Base-by-base conservation (phyloP, 352 stramenopile species). In the Globisporangium sylvaticum region DNA sequence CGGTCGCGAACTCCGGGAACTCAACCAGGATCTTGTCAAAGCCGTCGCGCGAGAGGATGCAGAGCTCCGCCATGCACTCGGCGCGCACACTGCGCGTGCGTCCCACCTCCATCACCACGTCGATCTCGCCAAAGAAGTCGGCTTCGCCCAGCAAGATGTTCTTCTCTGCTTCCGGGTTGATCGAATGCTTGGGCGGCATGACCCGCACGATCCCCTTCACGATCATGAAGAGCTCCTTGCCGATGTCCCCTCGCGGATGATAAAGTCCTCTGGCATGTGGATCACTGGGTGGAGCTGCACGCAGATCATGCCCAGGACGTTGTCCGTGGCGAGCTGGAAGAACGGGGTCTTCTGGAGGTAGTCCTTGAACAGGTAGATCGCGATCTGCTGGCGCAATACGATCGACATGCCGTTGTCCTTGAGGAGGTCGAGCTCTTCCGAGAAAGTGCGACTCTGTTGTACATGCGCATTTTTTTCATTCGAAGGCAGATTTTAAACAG, bases 1-100 rank as follows among this genome's bases (percentile, higher is more conserved):
- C 77, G 5, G 65, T 87, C 8, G 80, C 84, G 50, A 92, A 92
- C 66, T 89, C 81, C 1, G 84, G 80, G 58, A 88, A 89, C 62
- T 90, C 81, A 24, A 79, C 80, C 24, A 89, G 62, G 52, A 92
- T 89, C 62, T 89, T 88, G 52, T 89, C 75, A 70, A 89, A 89
- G 2, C 78, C 80, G 32, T 88, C 77, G 56, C 75, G 74, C n/a
- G 74, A 75, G 2, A 89, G 62, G 55, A 89, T 83, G 56, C 80
- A 89, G 15, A 91, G 76, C 67, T 91, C 83, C 0, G 79, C 77
- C 70, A 91, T 84, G 42, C 79, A 86, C 64, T 87, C 79, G n/a
- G 83, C 76, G 34, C 79, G 78, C 31, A 90, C 80, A 31, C 77
- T 87, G 3, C 80, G 78, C 46, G 82, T 90, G 22, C 82, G 80